Percentiles rank a stretch among this genome's conserved stretches.
phyloP scores from a whole-genome alignment of 345 rosid species.

The Triadica sebifera region DNA sequence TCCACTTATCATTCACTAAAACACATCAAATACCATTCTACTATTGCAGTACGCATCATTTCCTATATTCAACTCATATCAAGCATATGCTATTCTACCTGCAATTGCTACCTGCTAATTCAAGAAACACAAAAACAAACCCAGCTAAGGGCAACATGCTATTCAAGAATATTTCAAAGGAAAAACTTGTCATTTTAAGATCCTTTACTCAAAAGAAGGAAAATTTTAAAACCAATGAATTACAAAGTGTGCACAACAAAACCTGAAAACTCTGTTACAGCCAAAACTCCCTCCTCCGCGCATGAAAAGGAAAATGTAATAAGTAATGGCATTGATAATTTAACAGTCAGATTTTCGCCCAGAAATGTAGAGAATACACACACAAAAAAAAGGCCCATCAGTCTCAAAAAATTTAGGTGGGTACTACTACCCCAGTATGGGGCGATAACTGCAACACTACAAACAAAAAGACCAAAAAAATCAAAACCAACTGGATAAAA shows the following conservation, averaged over 20 bases:
- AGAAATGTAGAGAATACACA: conserved; percentile 23
- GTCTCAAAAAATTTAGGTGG: conserved; percentile 42
- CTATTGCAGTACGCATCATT: too few species aligned
- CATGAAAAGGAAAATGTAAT: not conserved
- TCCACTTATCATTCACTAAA: too few species aligned
- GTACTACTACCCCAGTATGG: conserved; percentile 39
- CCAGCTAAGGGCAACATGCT: not conserved
- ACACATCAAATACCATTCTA: too few species aligned
- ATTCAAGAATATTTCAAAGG: not conserved
- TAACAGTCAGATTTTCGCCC: conserved; percentile 22
- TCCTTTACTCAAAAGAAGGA: not conserved
- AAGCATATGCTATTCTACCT: not conserved
- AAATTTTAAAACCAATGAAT: conserved; percentile 2
- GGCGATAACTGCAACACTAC: conserved; percentile 40
- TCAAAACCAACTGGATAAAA: conserved; percentile 53
- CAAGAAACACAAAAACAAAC: not conserved
- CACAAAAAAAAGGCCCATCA: conserved; percentile 3
- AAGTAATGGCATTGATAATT: conserved; percentile 11
- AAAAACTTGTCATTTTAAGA: not conserved
- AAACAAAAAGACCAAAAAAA: conserved; percentile 45
- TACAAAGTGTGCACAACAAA: conserved; percentile 8
- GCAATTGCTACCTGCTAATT: not conserved
- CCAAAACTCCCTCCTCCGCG: conserved; percentile 4
- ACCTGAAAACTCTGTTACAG: conserved; percentile 15
- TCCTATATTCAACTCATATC: too few species aligned